A percentile compares a stretch with the other conserved stretches of the same genome.
These are phyloP conservation scores for Lycium ferocissimum DNA, from an alignment of 257 asterid genomes.

Conservation along the genomic window DNA sequence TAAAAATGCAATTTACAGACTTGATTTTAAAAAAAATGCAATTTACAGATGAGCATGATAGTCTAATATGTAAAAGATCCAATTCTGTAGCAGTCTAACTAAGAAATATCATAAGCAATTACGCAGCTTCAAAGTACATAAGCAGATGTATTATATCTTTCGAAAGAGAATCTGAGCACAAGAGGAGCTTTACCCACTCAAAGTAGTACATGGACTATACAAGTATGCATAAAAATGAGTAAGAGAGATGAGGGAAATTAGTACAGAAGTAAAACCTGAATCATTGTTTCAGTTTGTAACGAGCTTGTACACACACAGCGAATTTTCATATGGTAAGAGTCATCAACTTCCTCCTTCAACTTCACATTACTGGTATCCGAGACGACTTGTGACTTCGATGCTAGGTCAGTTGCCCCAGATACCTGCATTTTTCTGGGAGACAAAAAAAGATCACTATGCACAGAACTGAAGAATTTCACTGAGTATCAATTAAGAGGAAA, in stretches of 20 bases:
- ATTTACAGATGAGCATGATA: conserved; percentile 20
- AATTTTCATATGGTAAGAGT: conserved; percentile 63
- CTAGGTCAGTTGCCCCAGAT: conserved; percentile 76
- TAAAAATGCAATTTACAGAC: conserved; percentile 17
- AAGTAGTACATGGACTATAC: background rate
- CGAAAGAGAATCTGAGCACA: conserved; percentile 22
- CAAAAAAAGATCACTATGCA: background rate
- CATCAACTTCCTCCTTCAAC: conserved; percentile 71
- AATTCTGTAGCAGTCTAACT: conserved; percentile 24
- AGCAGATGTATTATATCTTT: background rate
- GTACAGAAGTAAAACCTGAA: conserved; percentile 55
- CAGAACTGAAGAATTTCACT: background rate
- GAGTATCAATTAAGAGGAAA: background rate
- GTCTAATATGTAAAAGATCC: conserved; percentile 30
- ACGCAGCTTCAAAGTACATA: background rate
- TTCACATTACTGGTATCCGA: conserved; percentile 64
- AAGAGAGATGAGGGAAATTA: background rate
- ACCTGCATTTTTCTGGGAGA: conserved; percentile 86
- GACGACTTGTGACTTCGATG: conserved; percentile 75
- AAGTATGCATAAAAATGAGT: background rate
- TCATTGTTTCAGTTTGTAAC: conserved; percentile 73
- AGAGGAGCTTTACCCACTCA: background rate
- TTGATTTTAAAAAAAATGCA: too few species aligned
- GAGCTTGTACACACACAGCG: conserved; percentile 92
- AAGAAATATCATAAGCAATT: background rate